Evolutionary conservation across 371 early-diverging fungal genomes (phyloP), one percentile per base, ranked within the genome.

Genomic region (Mortierella sp.): DNA sequence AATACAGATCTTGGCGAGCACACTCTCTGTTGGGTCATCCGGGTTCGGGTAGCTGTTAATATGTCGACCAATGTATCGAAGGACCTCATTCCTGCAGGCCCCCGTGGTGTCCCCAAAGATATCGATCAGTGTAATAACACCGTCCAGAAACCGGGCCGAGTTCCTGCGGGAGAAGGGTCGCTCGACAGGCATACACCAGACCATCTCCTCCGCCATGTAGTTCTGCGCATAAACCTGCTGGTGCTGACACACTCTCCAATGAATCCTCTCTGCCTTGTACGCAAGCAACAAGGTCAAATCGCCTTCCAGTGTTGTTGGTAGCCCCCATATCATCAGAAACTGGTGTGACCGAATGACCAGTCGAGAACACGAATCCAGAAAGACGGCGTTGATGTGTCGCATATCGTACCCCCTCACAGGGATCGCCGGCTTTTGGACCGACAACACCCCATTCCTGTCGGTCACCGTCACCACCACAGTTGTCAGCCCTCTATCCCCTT

Each of bases 1-100:
- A 5, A 46, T 46, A 27, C 74, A 41, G 38, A 79, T 74, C 71
- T 70, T 54, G 54, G 70, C 70, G 43, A 74, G 21, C 24, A 79
- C 70, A 58, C 74, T 41, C 43, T 65, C 54, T 41, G 49, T 56
- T 0, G 60, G 63, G 44, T 71, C 41, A 29, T 46, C 46, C 27
- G 75, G 68, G 55, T 68, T 75, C 35, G 54, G 58, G 70, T 80
- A 80, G 14, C 44, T 72, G 73, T 76, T 80, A 70, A 80, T 72
- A 35, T 80, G 76, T 8, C 21, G 32, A 5, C 60, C 70, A 44
- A 80, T 43, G n/a, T 80, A 80, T 35, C 70, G 75, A 24, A 80
- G 27, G 29, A 80, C 72, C 2, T 72, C 76, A 21, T 70, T 12
- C 71, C 65, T 56, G 46, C 60, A 71, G 3, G 48, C 14, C 8